Base-by-base conservation (phyloP, 2,329 filamentous ascomycete genomes). In the Botryotinia globosa region DNA sequence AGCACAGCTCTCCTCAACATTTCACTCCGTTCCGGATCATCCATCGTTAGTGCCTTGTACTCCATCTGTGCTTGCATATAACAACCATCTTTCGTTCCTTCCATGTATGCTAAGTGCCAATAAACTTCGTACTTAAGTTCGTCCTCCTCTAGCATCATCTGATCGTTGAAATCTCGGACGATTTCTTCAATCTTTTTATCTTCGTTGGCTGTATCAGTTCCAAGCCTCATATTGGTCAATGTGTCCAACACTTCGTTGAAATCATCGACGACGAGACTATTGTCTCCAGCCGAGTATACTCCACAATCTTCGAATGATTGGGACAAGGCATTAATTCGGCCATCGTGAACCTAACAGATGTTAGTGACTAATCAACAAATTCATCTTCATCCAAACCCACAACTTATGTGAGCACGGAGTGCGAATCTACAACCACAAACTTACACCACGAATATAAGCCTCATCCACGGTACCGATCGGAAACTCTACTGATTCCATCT, bases 41-140 rank as follows among this genome's bases (percentile, higher is more conserved):
- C 42, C 59, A 54, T 42, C 45, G 48, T 44, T 44, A 66, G 61
- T n/a, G 69, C 69, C 37, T 25, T 54, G 22, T 44, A 56, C 34
- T 71, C 69, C 48, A 71, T 44, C 37, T 71, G 32, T 44, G 37
- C 45, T n/a, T 71, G 69, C 61, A 71, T 56, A 12, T 29, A 56
- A 62, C 37, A 56, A 20, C 69, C 69, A n/a, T 71, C 69, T 58
- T 66, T 71, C n/a, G 51, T 39, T 54, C 69, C 69, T 34, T 71
- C 61, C 61, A 56, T 65, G 25, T 71, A 71, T 65, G 69, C 69
- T 29, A 71, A 34, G 37, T 66, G 61, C 69, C 69, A 71, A n/a
- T 66, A 56, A n/a, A 71, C 39, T 25, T 56, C 69, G n/a, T 66
- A 54, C 39, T 71, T 71, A 4, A 71, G 45, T 29, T 71, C 61